These are phyloP conservation scores for Irpex lacteus DNA, from an alignment of 1,284 basidiomycete genomes.

Conservation along the genomic window DNA sequence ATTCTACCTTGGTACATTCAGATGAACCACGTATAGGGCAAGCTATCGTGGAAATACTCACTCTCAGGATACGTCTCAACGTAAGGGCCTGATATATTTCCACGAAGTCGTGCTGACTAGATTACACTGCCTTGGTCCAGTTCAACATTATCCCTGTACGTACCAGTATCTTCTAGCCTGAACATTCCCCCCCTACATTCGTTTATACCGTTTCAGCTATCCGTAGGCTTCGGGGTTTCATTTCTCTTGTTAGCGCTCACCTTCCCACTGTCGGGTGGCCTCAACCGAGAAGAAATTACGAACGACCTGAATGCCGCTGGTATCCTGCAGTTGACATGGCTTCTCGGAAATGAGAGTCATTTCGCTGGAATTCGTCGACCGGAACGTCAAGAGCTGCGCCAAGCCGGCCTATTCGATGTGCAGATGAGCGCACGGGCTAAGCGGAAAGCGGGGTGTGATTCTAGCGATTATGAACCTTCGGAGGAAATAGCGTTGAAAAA, in stretches of 20 bases:
- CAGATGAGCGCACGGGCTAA: neutral
- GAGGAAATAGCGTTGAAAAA: too few relatives aligned
- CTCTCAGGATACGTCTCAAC: neutral
- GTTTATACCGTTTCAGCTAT: neutral
- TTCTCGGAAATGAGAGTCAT: conserved; percentile 2
- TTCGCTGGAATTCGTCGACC: neutral
- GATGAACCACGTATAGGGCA: too few relatives aligned
- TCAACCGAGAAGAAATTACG: neutral
- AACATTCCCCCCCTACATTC: neutral
- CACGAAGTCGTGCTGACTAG: neutral
- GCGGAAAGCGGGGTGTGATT: neutral
- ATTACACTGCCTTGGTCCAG: neutral
- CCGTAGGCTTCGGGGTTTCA: neutral
- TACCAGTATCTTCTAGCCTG: neutral
- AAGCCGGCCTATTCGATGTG: neutral
- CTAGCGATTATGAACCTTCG: too few relatives aligned
- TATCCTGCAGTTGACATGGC: conserved; percentile 4
- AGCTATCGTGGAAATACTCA: too few relatives aligned
- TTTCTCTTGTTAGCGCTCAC: neutral
- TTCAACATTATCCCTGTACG: neutral
- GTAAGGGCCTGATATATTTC: neutral
- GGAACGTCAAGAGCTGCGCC: neutral
- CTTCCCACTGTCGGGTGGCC: neutral
- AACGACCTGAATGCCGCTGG: neutral
- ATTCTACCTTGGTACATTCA: too few relatives aligned